A percentile compares a stretch with the other conserved stretches of the same genome.
Conservation (phyloP, 352 stramenopile genomes). For the Aphanomyces cochlioides region DNA sequence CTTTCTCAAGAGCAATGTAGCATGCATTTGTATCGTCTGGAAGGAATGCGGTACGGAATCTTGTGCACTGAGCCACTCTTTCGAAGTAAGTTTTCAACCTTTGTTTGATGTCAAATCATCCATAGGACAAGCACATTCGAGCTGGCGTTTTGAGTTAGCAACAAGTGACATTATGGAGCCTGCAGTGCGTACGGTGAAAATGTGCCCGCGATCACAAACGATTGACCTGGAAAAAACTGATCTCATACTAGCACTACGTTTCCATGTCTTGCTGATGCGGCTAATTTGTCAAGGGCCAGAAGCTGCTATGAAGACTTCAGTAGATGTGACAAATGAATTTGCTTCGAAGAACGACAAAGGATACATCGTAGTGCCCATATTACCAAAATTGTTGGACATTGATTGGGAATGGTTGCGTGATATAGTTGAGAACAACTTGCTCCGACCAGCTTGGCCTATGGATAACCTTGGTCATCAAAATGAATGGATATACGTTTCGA, state of each 20-base stretch:
- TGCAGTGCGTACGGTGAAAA: conserved; percentile 51
- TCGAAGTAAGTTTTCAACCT: not conserved
- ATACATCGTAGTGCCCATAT: conserved; percentile 73
- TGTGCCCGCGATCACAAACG: conserved; percentile 46
- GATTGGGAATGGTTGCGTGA: conserved; percentile 67
- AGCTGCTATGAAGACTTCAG: conserved; percentile 56
- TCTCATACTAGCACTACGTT: conserved; percentile 58
- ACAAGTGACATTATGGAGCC: conserved; percentile 71
- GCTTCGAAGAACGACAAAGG: conserved; percentile 85
- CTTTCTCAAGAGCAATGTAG: conserved; percentile 40
- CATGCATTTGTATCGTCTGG: conserved; percentile 79
- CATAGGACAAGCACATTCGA: conserved; percentile 72
- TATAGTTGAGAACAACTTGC: conserved; percentile 57
- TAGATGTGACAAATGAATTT: conserved; percentile 73
- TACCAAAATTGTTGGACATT: conserved; percentile 31
- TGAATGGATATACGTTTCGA: conserved; percentile 77
- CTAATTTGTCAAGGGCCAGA: conserved; percentile 72
- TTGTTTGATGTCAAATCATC: not conserved
- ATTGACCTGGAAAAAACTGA: conserved; percentile 53
- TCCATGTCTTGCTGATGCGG: conserved; percentile 76
- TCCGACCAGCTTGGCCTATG: conserved; percentile 68
- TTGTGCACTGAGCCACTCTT: conserved; percentile 72
- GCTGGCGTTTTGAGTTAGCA: conserved; percentile 80
- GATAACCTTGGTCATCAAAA: conserved; percentile 33
- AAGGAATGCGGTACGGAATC: conserved; percentile 64